Percentiles rank a stretch among this genome's conserved stretches.
Evolutionary conservation across 208 protist genomes (phyloP).

Genomic region (Trypanosoma melophagium): DNA sequence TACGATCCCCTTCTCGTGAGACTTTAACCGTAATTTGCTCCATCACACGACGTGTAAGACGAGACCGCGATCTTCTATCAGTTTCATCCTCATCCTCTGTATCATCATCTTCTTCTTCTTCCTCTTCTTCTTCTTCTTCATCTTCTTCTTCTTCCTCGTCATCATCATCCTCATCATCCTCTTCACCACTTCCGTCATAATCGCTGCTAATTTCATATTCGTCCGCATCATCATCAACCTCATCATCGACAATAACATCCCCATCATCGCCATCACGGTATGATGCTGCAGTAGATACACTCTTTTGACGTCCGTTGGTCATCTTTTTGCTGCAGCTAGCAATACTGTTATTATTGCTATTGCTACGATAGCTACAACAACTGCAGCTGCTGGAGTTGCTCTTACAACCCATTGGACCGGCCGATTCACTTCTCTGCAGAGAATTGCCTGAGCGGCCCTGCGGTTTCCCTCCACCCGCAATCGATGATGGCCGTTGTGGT

Average conservation of each 20-base stretch:
- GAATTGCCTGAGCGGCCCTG: too few relatives aligned
- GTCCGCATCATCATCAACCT: constrained; percentile 26
- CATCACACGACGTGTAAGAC: too few relatives aligned
- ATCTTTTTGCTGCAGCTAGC: neutral
- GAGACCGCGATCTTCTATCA: neutral
- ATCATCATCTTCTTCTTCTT: constrained; percentile 15
- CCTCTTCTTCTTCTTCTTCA: constrained; percentile 21
- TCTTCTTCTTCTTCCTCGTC: constrained; percentile 34
- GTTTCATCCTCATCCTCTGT: constrained; percentile 13
- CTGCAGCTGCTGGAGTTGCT: too few relatives aligned
- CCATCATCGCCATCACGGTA: constrained; percentile 23
- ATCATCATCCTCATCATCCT: constrained; percentile 23
- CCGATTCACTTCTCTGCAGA: too few relatives aligned
- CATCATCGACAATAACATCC: constrained; percentile 12
- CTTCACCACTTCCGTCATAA: constrained; percentile 14
- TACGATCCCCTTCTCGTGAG: constrained; percentile 71
- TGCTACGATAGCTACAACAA: neutral
- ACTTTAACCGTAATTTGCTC: constrained; percentile 60
- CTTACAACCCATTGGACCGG: too few relatives aligned
- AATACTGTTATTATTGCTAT: neutral
- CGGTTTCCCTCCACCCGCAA: too few relatives aligned
- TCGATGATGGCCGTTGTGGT: too few relatives aligned
- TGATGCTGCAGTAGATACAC: too few relatives aligned
- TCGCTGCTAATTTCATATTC: constrained; percentile 12
- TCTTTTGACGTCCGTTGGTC: too few relatives aligned